These are phyloP conservation scores for Ceratocystis huliohia DNA, from an alignment of 2,329 filamentous ascomycete species.

Conservation along the genomic window DNA sequence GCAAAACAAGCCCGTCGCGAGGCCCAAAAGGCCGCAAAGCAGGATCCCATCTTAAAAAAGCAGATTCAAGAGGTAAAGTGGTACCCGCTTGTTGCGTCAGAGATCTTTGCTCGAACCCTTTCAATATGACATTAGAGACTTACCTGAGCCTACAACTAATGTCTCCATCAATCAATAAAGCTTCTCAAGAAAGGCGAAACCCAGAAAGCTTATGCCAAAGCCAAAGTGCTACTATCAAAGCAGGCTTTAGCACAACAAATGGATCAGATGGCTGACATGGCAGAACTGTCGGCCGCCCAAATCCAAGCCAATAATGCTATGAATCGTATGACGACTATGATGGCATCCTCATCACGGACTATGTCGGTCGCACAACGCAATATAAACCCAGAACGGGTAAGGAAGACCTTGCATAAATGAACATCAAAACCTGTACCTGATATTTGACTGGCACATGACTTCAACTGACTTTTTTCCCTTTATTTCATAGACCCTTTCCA, in stretches of 20 bases:
- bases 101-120: neutral
- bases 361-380: conserved; percentile 47
- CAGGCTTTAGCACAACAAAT: conserved; percentile 50
- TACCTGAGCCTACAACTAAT: neutral
- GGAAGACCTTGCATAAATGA: conserved; percentile 12
- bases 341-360: conserved; percentile 45
- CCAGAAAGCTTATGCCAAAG: conserved; percentile 50
- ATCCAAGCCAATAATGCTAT: conserved; percentile 53
- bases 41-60: conserved; percentile 48
- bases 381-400: conserved; percentile 45
- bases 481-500: conserved; percentile 40
- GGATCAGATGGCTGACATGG: conserved; percentile 53
- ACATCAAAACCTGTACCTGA: neutral
- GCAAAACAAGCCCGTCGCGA: conserved; percentile 50
- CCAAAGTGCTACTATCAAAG: conserved; percentile 49
- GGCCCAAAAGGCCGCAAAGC: conserved; percentile 47
- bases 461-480: neutral
- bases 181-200: conserved; percentile 51
- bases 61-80: conserved; percentile 42
- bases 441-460: neutral
- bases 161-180: conserved; percentile 21
- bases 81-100: neutral
- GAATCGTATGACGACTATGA: conserved; percentile 54
- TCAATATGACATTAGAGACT: neutral
- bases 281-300: conserved; percentile 46